phyloP scores from a whole-genome alignment of 768 basidiomycete genomes.

The Pholiota conissans region DNA sequence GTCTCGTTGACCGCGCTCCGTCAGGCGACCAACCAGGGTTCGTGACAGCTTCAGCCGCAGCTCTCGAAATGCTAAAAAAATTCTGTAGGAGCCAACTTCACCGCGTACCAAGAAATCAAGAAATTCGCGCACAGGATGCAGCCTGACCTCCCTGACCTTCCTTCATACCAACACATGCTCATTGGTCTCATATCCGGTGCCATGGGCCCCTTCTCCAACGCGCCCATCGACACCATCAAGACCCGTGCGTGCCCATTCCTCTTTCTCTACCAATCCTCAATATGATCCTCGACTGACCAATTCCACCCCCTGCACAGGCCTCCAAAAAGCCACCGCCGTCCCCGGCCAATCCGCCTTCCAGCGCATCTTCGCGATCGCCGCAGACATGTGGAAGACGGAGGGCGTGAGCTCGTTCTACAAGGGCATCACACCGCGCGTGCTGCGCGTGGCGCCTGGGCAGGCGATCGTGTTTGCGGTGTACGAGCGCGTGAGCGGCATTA shows the following conservation, averaged over 20 bases:
- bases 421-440: conserved; percentile 94
- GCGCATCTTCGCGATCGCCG: conserved; percentile 76
- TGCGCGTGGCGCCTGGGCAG: conserved; percentile 95
- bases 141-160: conserved; percentile 76
- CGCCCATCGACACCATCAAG: conserved; percentile 93
- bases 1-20: conserved; percentile 91
- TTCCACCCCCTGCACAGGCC: conserved; percentile 46
- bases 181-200: conserved; percentile 96
- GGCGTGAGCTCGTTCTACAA: conserved; percentile 94
- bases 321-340: conserved; percentile 79
- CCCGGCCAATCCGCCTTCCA: conserved; percentile 78
- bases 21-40: conserved; percentile 98
- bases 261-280: background rate
- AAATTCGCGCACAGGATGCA: conserved; percentile 75
- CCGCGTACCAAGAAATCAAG: conserved; percentile 97
- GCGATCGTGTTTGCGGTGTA: conserved; percentile 98
- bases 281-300: background rate
- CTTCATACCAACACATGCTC: conserved; percentile 93
- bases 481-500: conserved; percentile 75
- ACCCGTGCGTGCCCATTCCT: conserved; percentile 69
- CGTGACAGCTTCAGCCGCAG: background rate
- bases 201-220: conserved; percentile 98
- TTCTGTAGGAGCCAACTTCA: conserved; percentile 85
- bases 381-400: conserved; percentile 93
- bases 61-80: no score